Base-by-base conservation (phyloP, 257 asterid genomes). In the Capsicum chinense region DNA sequence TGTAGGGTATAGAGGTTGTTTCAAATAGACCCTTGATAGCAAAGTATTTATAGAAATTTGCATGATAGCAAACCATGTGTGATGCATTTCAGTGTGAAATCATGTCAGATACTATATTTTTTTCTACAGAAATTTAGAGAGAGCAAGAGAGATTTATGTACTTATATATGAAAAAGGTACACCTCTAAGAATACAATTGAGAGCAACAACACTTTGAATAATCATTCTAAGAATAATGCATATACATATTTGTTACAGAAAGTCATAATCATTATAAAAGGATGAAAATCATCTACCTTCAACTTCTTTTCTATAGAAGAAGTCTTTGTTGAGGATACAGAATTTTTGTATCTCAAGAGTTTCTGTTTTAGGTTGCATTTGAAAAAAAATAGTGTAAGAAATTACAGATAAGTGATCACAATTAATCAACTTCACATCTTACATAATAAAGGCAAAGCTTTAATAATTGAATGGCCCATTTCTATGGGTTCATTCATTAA, bases 281-380 rank as follows among this genome's bases (percentile, higher is more conserved):
- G 60, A 66, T 42, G 44, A 47, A 79, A 50, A 58, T 62, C 35
- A 88, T 73, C 42, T 84, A 94, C 98, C 95, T 88, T 88, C 50
- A 84, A 80, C 87, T 81, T 87, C 79, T 79, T 70, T 81, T 90
- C 95, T 76, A n/a, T 84, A 5, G 84, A 79, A 81, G 89, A 83
- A 83, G 21, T 80, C 73, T 87, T 86, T 11, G 91, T 44, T 56
- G 83, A 63, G 17, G 88, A 89, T 73, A 74, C 56, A 60, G 86
- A 74, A 73, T 87, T 88, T 83, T 62, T 88, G 88, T 93, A 92
- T 82, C 95, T 91, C 14, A 87, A 39, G 83, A 93, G 87, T 26
- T 90, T 91, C 7, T 83, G 79, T 19, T 85, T 87, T 94, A 92
- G 92, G 91, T 97, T 94, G 98, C 86, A 88, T 68, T 54, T 76